Evolutionary conservation across 208 protist species (phyloP), one percentile per base, ranked within the genome.

Genomic region (Crithidia expoeki): DNA sequence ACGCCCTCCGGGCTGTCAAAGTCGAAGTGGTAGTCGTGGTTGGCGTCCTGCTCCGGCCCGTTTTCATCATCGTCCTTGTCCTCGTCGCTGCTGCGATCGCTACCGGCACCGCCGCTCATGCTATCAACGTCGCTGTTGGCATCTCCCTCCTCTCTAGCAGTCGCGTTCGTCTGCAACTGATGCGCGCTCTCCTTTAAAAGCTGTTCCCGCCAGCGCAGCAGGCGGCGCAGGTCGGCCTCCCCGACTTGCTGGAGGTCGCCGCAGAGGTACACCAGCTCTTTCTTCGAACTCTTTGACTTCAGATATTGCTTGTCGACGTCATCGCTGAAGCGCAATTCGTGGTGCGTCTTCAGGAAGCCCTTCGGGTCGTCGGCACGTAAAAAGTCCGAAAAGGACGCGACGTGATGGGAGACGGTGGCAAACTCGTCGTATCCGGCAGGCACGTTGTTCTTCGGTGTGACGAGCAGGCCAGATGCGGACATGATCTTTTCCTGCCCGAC

Each of bases 121-220:
- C 64, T 80, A 21, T 67, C 72, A 28, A 70, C 50, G 25, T 80
- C 74, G 38, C 49, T 62, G 30, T 66, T 79, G 9, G 61, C 74
- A 1, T 73, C 75, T 28, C 32, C 68, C 34, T 38, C 65, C 17
- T 19, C 72, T 3, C 75, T 75, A 42, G 30, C 72, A 30, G 32
- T 66, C 14, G 23, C 72, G 28, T 71, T 38, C n/a, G 49, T 61
- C 21, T 60, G 72, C 32, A 56, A 38, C 34, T 57, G 46, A n/a
- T 46, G 56, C 19, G 80, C 77, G 51, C 89, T 76, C 74, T 97
- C 86, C 11, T 77, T 66, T 19, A 89, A 64, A 47, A 98, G 87
- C 55, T 89, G 79, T 40, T 96, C 86, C 7, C 95, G 88, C 98
- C 98, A 99, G 36, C 96, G 95, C 36, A 99, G 80, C 52, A 99